phyloP scores from a whole-genome alignment of 2,329 filamentous ascomycete genomes.

The Fusarium sp. region DNA sequence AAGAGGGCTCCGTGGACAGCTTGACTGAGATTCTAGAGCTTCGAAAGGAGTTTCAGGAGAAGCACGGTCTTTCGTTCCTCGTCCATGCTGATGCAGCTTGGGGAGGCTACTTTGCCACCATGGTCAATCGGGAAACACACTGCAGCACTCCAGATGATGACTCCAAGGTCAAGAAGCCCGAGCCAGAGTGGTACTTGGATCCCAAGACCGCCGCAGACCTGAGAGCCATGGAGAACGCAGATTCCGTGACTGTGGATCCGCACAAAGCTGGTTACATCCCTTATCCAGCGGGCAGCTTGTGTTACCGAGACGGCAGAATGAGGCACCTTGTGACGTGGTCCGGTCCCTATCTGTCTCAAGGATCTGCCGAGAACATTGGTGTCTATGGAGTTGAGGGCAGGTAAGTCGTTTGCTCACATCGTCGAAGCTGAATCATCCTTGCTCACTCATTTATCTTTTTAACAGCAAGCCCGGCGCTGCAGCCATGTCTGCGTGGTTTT shows the following conservation, averaged over 20 bases:
- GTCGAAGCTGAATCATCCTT: accelerated
- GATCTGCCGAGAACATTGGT: constrained; percentile 54
- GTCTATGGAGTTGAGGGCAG: constrained; percentile 60
- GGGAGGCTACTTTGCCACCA: constrained; percentile 62
- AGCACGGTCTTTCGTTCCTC: constrained; percentile 57
- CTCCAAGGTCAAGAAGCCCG: constrained; percentile 29
- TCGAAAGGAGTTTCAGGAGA: constrained; percentile 54
- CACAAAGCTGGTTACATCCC: constrained; percentile 61
- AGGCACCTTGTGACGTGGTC: constrained; percentile 59
- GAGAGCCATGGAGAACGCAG: constrained; percentile 52
- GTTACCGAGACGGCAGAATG: constrained; percentile 58
- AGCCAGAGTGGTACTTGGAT: constrained; percentile 51
- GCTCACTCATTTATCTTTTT: accelerated
- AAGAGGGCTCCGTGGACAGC: constrained; percentile 60
- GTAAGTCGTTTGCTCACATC: constrained; percentile 27
- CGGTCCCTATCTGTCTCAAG: constrained; percentile 54
- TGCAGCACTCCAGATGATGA: constrained; percentile 1
- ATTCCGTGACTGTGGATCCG: constrained; percentile 61
- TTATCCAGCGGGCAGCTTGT: constrained; percentile 59
- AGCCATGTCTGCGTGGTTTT: constrained; percentile 58
- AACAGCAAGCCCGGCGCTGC: constrained; percentile 59
- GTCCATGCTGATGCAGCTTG: constrained; percentile 62
- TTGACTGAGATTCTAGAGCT: constrained; percentile 53
- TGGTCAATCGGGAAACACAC: constrained; percentile 52
- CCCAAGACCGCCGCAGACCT: constrained; percentile 55